These are phyloP conservation scores for Polyporus tsugae DNA, from an alignment of 1,284 basidiomycete species.

Conservation along the genomic window DNA sequence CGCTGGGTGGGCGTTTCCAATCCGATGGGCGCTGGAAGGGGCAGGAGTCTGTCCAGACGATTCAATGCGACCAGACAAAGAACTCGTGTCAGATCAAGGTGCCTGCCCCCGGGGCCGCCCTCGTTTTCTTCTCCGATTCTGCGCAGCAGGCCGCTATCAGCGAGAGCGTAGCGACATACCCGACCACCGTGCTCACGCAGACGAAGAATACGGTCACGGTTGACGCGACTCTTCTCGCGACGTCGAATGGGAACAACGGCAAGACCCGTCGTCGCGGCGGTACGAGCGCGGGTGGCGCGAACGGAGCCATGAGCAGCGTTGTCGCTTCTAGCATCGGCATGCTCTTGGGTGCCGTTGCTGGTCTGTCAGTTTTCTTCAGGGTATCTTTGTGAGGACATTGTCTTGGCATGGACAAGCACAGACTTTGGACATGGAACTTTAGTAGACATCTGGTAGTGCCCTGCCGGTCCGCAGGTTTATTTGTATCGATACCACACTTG, in stretches of 20 bases:
- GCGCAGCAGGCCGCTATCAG: conserved; percentile 47
- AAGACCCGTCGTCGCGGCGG: conserved; percentile 44
- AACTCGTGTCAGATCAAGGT: conserved; percentile 67
- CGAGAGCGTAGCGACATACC: conserved; percentile 55
- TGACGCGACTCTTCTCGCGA: conserved; percentile 48
- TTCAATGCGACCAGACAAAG: conserved; percentile 56
- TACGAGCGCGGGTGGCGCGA: conserved; percentile 53
- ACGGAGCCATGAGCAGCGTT: conserved; percentile 23
- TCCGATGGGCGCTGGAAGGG: conserved; percentile 71
- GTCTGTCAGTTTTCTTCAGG: background rate
- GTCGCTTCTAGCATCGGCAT: conserved; percentile 19
- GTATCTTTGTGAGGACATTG: background rate
- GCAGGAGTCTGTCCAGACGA: conserved; percentile 55
- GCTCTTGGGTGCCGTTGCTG: conserved; percentile 7
- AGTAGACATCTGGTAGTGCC: background rate
- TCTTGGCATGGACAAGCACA: background rate
- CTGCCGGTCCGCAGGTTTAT: background rate
- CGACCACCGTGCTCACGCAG: conserved; percentile 58
- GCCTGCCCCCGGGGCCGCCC: conserved; percentile 71
- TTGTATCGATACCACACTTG: background rate
- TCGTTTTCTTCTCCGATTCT: conserved; percentile 58
- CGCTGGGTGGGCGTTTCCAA: conserved; percentile 65
- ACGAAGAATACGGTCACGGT: conserved; percentile 51
- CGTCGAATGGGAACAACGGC: conserved; percentile 57
- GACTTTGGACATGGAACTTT: background rate